phyloP scores from a whole-genome alignment of 495 filamentous ascomycete genomes.

The Amniculicola lignicola region DNA sequence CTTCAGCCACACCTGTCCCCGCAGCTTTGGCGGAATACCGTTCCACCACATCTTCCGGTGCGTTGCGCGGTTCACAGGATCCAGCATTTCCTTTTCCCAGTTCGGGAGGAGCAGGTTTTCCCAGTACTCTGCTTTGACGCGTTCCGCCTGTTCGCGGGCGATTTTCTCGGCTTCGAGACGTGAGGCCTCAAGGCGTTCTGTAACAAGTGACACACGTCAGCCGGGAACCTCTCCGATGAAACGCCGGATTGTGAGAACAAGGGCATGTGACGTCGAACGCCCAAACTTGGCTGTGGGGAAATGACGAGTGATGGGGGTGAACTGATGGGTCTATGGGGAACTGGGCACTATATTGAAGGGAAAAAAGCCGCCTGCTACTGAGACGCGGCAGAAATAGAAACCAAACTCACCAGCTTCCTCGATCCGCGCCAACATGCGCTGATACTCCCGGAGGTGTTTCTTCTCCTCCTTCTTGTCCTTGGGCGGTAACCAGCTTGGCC shows the following conservation, averaged over 20 bases:
- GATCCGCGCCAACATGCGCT: constrained; percentile 84
- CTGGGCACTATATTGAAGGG: too few relatives aligned
- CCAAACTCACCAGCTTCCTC: constrained; percentile 60
- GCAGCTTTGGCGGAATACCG: constrained; percentile 72
- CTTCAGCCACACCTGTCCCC: constrained; percentile 80
- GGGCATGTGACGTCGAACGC: too few relatives aligned
- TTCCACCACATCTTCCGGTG: constrained; percentile 87
- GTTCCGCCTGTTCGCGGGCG: constrained; percentile 65
- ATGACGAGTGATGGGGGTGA: too few relatives aligned
- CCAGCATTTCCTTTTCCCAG: constrained; percentile 74
- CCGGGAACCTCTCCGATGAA: too few relatives aligned
- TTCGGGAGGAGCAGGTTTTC: constrained; percentile 82
- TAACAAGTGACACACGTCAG: constrained; percentile 2
- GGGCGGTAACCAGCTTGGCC: constrained; percentile 92
- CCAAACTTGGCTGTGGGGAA: too few relatives aligned
- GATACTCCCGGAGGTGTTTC: constrained; percentile 85
- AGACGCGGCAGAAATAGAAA: background rate
- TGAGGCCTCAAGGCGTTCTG: constrained; percentile 45
- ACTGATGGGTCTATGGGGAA: too few relatives aligned
- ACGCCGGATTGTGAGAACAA: too few relatives aligned
- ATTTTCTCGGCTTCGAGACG: constrained; percentile 51
- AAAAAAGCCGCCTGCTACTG: too few relatives aligned
- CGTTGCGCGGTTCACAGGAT: constrained; percentile 52
- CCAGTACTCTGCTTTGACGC: constrained; percentile 70
- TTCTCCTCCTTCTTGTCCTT: constrained; percentile 92